Evolutionary conservation across 1,284 basidiomycete species (phyloP), one percentile per base, ranked within the genome.

Genomic region (Peniophora sp.): DNA sequence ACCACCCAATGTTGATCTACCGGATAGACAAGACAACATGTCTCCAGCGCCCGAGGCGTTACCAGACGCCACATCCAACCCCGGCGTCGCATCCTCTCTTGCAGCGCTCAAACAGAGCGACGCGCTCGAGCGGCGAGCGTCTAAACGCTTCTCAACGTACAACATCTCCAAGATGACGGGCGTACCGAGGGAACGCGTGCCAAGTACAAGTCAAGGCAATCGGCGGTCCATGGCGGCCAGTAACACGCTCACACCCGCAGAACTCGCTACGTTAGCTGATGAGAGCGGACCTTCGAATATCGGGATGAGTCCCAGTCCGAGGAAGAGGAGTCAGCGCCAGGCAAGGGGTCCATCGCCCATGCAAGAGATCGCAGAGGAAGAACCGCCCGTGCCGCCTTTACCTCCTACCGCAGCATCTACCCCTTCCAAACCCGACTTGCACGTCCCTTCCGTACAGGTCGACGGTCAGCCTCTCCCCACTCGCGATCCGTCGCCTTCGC

Each of bases 141-240:
- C 92, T 23, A 98, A 98, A 64, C 87, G 96, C 0, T 99, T 96
- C 71, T 97, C 94, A 50, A 89, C 89, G 1, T 99, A 97, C 65
- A 92, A 94, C 49, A 91, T 97, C 62, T 88, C 90, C 57, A 97
- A 96, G 70, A 41, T 41, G 38, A n/a, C 38, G 38, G 38, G n/a
- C 27, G 12, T 32, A 32, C 66, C 63, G 64, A 56, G 68, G 64
- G 77, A 54, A 66, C 77, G 50, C 34, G 65, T 45, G 64, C 75
- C 50, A 17, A 45, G 55, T 24, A 58, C 56, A 5, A 53, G 59
- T 24, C 65, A 72, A 50, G 61, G 73, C 2, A 87, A 87, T 60
- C 72, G 86, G 36, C 75, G 81, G 27, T 87, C 85, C 16, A 68
- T 87, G 58, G 79, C 82, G 17, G 83, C 78, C 14, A 74, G 76